These are phyloP conservation scores for Zygotorulaspora mrakii DNA, from an alignment of 1,139 yeast genomes.

Conservation along the genomic window DNA sequence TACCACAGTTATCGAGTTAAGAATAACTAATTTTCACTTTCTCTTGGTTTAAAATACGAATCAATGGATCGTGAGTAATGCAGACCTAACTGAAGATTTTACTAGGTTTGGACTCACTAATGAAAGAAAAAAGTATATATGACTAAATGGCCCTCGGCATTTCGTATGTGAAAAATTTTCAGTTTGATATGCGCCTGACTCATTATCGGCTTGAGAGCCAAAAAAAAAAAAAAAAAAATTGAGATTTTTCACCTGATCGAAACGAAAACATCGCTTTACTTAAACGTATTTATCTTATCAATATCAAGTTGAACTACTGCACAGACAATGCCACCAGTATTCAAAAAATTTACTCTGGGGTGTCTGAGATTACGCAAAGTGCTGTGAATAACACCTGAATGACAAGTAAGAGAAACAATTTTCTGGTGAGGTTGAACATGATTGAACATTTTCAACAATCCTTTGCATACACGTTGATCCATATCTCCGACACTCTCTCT, in stretches of 20 bases:
- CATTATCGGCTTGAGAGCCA: no score
- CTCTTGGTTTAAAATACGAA: no score
- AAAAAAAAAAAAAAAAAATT: no score
- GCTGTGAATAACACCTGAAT: conserved; percentile 58
- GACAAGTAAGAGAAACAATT: conserved; percentile 51
- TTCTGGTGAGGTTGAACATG: conserved; percentile 36
- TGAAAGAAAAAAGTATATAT: no score
- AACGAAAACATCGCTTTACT: background rate
- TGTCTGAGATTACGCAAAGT: conserved; percentile 51
- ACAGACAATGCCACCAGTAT: conserved; percentile 63
- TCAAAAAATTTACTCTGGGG: conserved; percentile 47
- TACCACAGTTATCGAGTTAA: no score
- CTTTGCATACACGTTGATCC: conserved; percentile 45
- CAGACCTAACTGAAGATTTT: no score
- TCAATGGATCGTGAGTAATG: no score
- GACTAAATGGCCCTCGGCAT: no score
- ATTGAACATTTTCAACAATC: conserved; percentile 38
- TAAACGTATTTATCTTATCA: background rate
- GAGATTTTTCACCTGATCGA: background rate
- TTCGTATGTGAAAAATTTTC: no score
- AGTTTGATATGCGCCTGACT: no score
- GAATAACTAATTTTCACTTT: no score
- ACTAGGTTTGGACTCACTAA: no score
- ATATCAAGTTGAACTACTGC: conserved; percentile 44
- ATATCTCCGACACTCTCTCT: conserved; percentile 50